Evolutionary conservation across 352 stramenopile species (phyloP), one percentile per base, ranked within the genome.

Genomic region (Phytopythium ostracodes): DNA sequence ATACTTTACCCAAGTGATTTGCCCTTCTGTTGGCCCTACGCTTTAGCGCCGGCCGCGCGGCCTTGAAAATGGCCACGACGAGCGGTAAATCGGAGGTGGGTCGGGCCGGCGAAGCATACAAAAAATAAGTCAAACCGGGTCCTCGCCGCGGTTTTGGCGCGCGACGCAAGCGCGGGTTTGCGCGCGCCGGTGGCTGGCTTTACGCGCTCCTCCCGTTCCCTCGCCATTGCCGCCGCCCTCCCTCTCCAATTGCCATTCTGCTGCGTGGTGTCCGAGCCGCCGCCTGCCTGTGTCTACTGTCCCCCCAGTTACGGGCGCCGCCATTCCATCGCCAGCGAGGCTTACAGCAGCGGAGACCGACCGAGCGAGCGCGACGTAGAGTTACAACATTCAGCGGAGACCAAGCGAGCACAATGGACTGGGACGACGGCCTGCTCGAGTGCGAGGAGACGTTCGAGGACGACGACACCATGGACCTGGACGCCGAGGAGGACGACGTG

Each of bases 401-500:
- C 29, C 29, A 33, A 33, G 4, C 29, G 29, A n/a, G n/a, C 29
- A 33, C 35, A 24, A 91, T 83, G 71, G 77, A 89, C 58, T 89
- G 80, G 72, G 72, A 84, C 67, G 70, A 88, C 66, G 72, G 73
- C 56, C 84, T 94, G 9, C 24, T 52, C 63, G 81, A 81, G 53
- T 94, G 84, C 71, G 79, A 94, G 63, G 85, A 94, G 79, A 79
- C 83, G 66, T 77, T 94, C 36, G 85, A 91, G 65, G 81, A 91
- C 56, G 70, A 85, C 24, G 73, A 73, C 29, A 72, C 72, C 44
- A 73, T 72, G 66, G 79, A 76, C 56, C 65, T 69, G 42, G 60
- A 71, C 50, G 68, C 81, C 58, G 66, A 81, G 56, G 67, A 51
- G 44, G 22, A 64, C 11, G 73, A 72, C 27, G 53, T 52, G 1